Evolutionary conservation across 345 rosid species (phyloP).

Genomic region (Noccaea bulbosa): DNA sequence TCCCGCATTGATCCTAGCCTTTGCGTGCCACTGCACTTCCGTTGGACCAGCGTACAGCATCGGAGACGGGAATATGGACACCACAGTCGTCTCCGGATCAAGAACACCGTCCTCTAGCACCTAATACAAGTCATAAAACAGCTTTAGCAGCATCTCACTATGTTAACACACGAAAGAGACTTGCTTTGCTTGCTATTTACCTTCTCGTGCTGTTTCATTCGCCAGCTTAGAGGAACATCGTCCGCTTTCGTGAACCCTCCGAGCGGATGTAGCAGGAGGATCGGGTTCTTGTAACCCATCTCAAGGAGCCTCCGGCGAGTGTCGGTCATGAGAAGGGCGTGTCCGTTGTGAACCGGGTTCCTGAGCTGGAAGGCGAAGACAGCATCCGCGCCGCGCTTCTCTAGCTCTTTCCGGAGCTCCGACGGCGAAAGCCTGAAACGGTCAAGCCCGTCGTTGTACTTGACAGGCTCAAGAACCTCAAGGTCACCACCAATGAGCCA

Average conservation of each 20-base stretch:
- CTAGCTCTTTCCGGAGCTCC: constrained; percentile 73
- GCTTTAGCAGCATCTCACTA: too few relatives aligned
- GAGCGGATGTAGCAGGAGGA: constrained; percentile 88
- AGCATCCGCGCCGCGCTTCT: constrained; percentile 86
- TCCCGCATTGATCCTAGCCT: constrained; percentile 94
- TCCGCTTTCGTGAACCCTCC: constrained; percentile 97
- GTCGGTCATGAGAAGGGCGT: constrained; percentile 91
- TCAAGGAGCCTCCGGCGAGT: constrained; percentile 88
- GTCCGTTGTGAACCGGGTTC: constrained; percentile 97
- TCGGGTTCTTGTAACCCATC: constrained; percentile 91
- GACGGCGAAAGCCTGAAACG: constrained; percentile 82
- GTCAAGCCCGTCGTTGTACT: constrained; percentile 84
- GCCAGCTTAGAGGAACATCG: constrained; percentile 95
- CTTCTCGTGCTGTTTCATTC: constrained; percentile 97
- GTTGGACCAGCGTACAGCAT: constrained; percentile 99
- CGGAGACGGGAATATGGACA: constrained; percentile 97
- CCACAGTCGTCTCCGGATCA: constrained; percentile 95
- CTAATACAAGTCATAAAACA: constrained; percentile 39
- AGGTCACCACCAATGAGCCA: constrained; percentile 96
- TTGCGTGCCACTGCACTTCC: constrained; percentile 99
- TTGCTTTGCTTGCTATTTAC: constrained; percentile 37
- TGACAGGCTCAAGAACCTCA: constrained; percentile 84
- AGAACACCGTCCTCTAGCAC: constrained; percentile 97
- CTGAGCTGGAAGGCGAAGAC: constrained; percentile 98
- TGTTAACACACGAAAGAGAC: neutral